Evolutionary conservation across 371 early-diverging fungal genomes (phyloP), one percentile per base, ranked within the genome.

Genomic region (Haplosporangium sp.): DNA sequence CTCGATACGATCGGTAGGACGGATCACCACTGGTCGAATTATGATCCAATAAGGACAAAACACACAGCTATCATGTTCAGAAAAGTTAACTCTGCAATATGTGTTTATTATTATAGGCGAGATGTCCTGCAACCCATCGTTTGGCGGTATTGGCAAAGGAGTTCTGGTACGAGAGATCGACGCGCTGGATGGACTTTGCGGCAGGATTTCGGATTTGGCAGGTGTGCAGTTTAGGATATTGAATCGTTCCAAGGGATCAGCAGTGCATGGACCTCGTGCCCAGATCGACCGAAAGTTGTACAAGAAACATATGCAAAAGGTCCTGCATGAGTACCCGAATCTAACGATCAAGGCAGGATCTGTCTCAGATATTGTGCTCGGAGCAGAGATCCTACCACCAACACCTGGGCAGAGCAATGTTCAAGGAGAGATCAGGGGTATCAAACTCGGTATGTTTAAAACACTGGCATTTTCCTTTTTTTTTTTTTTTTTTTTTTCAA

Each of bases 111-210:
- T 20, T 37, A 21, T 69, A 82, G 95, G 95, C 42, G 95, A 95
- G 74, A 93, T 95, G 94, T 93, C 94, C 6, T 95, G 95, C 74
- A 95, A 95, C 73, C 95, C 95, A 20, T 93, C 93, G 0, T 94
- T 95, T 79, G 95, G 95, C 47, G 95, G 95, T 13, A 89, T 95
- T 1, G 95, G 95, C 10, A 95, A 95, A 74, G 95, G 95, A 13
- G 87, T 92, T 6, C 81, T 95, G 16, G 91, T 95, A 16, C 82
- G 90, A 64, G 95, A 95, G 72, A 86, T 95, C 18, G 95, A 95
- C 77, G 95, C 95, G 3, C 77, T 95, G 73, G 95, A 94, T 69
- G 95, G 95, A 42, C 86, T 95, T 14, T 94, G 93, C 71, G 93
- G 93, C 8, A 85, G 87, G 16, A 90, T 94, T 59, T 88, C 92